phyloP scores from a whole-genome alignment of 1,139 yeast species.

The Yamadazyma songkhlaensis region DNA sequence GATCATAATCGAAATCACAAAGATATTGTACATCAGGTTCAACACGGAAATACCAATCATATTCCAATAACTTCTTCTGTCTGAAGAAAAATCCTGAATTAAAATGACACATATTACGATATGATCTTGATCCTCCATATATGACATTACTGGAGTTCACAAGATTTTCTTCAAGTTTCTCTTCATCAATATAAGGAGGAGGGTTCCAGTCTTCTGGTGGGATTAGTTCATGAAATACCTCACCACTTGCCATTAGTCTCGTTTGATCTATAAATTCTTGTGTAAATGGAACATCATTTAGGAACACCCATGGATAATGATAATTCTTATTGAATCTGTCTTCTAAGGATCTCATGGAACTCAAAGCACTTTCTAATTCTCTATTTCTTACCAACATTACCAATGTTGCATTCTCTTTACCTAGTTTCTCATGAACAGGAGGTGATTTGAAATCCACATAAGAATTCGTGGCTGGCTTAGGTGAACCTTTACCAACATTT shows the following conservation, averaged over 20 bases:
- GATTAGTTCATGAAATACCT: conserved; percentile 48
- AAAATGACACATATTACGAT: conserved; percentile 50
- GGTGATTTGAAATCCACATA: conserved; percentile 30
- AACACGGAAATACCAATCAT: conserved; percentile 46
- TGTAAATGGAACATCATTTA: conserved; percentile 43
- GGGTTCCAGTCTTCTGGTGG: conserved; percentile 44
- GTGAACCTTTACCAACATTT: conserved; percentile 10
- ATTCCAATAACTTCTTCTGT: conserved; percentile 36
- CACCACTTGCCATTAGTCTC: conserved; percentile 80
- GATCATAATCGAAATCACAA: conserved; percentile 50
- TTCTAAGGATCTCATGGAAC: conserved; percentile 44
- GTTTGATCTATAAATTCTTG: conserved; percentile 52
- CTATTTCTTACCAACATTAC: conserved; percentile 45
- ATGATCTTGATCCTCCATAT: conserved; percentile 40
- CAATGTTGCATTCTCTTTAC: conserved; percentile 50
- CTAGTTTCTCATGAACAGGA: conserved; percentile 34
- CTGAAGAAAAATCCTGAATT: conserved; percentile 46
- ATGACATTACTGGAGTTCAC: conserved; percentile 26
- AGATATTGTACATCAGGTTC: conserved; percentile 48
- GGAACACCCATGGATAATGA: conserved; percentile 46
- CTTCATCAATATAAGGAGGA: conserved; percentile 34
- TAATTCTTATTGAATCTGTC: conserved; percentile 46
- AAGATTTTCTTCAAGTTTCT: conserved; percentile 25
- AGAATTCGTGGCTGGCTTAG: conserved; percentile 44
- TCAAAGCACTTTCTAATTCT: conserved; percentile 41